phyloP scores from a whole-genome alignment of 768 basidiomycete species.

The Serendipita sp. region DNA sequence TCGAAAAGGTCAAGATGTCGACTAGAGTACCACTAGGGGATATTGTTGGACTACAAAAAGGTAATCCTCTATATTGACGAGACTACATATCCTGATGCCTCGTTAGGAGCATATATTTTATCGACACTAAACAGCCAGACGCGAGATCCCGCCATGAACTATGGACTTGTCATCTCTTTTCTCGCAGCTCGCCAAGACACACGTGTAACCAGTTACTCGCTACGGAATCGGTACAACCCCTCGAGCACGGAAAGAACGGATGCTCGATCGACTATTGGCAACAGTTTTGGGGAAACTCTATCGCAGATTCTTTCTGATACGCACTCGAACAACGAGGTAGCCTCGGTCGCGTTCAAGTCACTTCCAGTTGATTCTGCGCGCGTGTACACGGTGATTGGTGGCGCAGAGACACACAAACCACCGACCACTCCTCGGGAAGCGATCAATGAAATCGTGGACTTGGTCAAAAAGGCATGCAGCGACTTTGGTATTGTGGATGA shows the following conservation, averaged over 20 bases:
- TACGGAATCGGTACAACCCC: conserved; percentile 47
- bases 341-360: conserved; percentile 65
- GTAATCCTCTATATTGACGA: conserved; percentile 23
- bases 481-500: conserved; percentile 35
- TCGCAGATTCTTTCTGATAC: conserved; percentile 1
- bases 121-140: conserved; percentile 88
- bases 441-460: conserved; percentile 56
- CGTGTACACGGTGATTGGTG: conserved; percentile 36
- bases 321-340: conserved; percentile 16
- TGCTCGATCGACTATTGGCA: conserved; percentile 1
- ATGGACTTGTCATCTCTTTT: conserved; percentile 78
- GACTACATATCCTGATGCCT: neutral
- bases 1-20: conserved; percentile 82
- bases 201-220: conserved; percentile 69
- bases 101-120: conserved; percentile 80
- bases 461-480: conserved; percentile 50
- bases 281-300: neutral
- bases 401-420: conserved; percentile 42
- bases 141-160: conserved; percentile 75
- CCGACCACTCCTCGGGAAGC: conserved; percentile 63
- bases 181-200: conserved; percentile 54
- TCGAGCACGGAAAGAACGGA: conserved; percentile 10
- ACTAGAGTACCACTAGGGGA: conserved; percentile 78
- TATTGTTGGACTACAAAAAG: conserved; percentile 63
- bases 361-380: conserved; percentile 52